A percentile compares a stretch with the other conserved stretches of the same genome.
Evolutionary conservation across 805 yeast genomes (phyloP).

Genomic region (Monosporozyma solicola): DNA sequence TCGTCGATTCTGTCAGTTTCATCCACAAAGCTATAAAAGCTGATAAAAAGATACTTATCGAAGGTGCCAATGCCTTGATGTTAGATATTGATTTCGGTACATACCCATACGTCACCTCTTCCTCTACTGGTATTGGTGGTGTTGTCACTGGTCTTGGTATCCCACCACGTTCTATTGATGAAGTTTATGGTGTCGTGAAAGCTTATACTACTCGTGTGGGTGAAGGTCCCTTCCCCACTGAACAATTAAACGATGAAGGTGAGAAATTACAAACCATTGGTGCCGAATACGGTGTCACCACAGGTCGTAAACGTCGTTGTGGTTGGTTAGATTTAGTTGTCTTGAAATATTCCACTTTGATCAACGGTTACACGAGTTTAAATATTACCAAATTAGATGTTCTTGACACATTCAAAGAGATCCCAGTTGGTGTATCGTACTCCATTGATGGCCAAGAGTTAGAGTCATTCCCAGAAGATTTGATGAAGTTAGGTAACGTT

Average conservation of each 20-base stretch:
- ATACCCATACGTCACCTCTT: conserved; percentile 93
- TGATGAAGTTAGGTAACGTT: conserved; percentile 70
- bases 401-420: conserved; percentile 79
- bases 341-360: conserved; percentile 77
- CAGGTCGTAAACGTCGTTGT: conserved; percentile 98
- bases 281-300: conserved; percentile 95
- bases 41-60: conserved; percentile 83
- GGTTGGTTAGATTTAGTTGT: conserved; percentile 98
- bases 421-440: conserved; percentile 82
- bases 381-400: conserved; percentile 96
- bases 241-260: conserved; percentile 82
- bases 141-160: conserved; percentile 93
- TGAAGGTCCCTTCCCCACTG: conserved; percentile 98
- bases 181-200: conserved; percentile 92
- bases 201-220: conserved; percentile 99
- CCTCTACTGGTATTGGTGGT: conserved; percentile 96
- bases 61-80: conserved; percentile 98
- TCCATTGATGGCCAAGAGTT: conserved; percentile 66
- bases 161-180: conserved; percentile 77
- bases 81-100: conserved; percentile 97
- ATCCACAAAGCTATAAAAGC: conserved; percentile 67
- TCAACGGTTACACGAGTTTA: conserved; percentile 90
- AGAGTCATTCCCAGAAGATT: conserved; percentile 87
- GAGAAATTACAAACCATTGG: conserved; percentile 85
- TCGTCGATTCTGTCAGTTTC: conserved; percentile 82